Evolutionary conservation across 2,329 filamentous ascomycete genomes (phyloP).

Genomic region (Nectriaceae sp.): DNA sequence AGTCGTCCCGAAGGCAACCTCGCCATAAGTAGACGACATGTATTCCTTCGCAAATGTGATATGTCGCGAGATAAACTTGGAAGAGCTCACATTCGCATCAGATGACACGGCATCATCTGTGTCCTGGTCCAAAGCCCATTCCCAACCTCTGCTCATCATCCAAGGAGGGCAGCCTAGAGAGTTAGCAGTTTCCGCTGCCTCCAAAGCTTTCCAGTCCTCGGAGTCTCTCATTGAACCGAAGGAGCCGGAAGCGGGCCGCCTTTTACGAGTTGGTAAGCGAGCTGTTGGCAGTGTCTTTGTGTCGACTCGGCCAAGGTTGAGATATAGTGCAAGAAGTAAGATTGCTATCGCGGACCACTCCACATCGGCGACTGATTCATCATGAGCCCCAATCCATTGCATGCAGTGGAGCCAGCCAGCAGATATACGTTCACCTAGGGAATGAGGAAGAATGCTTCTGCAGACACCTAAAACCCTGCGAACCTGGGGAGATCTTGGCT

Average conservation of each 20-base stretch:
- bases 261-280: slow-evolving; percentile 32
- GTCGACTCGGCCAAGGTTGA: slow-evolving; percentile 55
- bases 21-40: slow-evolving; percentile 59
- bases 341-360: slow-evolving; percentile 73
- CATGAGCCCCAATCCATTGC: slow-evolving; percentile 63
- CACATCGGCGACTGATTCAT: slow-evolving; percentile 47
- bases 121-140: slow-evolving; percentile 67
- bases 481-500: slow-evolving; percentile 65
- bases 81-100: slow-evolving; percentile 19
- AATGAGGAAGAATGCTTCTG: slow-evolving; percentile 62
- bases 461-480: slow-evolving; percentile 62
- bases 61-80: slow-evolving; percentile 52
- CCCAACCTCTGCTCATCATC: slow-evolving; percentile 67
- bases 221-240: slow-evolving; percentile 38
- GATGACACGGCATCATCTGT: slow-evolving; percentile 30
- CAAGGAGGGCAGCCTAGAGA: slow-evolving; percentile 54
- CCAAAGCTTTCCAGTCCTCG: slow-evolving; percentile 51
- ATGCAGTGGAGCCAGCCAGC: slow-evolving; percentile 74
- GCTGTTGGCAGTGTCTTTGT: slow-evolving; percentile 24
- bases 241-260: slow-evolving; percentile 36
- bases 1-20: slow-evolving; percentile 49
- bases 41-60: slow-evolving; percentile 66
- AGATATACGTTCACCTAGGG: slow-evolving; percentile 61
- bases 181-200: slow-evolving; percentile 47
- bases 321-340: slow-evolving; percentile 63